Evolutionary conservation across 768 basidiomycete species (phyloP).

Genomic region (Pisolithus marmoratus): DNA sequence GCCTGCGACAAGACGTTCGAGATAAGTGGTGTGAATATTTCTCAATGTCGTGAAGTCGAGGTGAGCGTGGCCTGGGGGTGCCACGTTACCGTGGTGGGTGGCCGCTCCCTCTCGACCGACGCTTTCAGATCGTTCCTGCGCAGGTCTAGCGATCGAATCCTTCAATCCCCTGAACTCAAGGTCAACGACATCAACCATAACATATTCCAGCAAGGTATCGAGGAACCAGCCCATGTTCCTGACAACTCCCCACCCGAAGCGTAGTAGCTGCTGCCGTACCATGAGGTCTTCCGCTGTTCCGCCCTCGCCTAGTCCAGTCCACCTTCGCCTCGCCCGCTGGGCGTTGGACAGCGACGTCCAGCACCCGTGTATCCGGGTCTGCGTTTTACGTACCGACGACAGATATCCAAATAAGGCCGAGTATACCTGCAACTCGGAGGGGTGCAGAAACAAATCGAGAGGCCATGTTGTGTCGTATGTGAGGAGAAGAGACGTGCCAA

Average conservation of each 20-base stretch:
- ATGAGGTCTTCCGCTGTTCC: slow-evolving; percentile 70
- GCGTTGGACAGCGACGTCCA: slow-evolving; percentile 85
- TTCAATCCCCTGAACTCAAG: slow-evolving; percentile 74
- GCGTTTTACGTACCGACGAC: slow-evolving; percentile 78
- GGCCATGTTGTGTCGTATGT: slow-evolving; percentile 79
- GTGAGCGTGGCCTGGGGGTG: slow-evolving; percentile 26
- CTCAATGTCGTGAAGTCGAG: slow-evolving; percentile 87
- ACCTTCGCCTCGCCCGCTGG: slow-evolving; percentile 76
- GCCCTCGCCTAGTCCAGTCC: slow-evolving; percentile 86
- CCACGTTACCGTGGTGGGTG: slow-evolving; percentile 2
- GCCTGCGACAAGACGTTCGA: slow-evolving; percentile 74
- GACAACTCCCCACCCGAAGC: slow-evolving; percentile 84
- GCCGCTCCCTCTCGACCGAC: slow-evolving; percentile 8
- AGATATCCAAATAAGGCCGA: slow-evolving; percentile 76
- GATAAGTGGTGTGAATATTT: slow-evolving; percentile 72
- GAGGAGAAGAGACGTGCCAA: slow-evolving; percentile 72
- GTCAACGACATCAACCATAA: slow-evolving; percentile 88
- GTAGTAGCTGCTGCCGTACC: slow-evolving; percentile 55
- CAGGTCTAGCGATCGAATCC: slow-evolving; percentile 39
- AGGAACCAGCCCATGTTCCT: slow-evolving; percentile 91
- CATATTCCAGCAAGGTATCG: slow-evolving; percentile 75
- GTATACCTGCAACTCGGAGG: slow-evolving; percentile 69
- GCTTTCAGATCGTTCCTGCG: slow-evolving; percentile 16
- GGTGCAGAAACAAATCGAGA: slow-evolving; percentile 81
- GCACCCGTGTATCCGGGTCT: slow-evolving; percentile 70